These are phyloP conservation scores for Tulasnella sp. DNA, from an alignment of 768 basidiomycete species.

Conservation along the genomic window DNA sequence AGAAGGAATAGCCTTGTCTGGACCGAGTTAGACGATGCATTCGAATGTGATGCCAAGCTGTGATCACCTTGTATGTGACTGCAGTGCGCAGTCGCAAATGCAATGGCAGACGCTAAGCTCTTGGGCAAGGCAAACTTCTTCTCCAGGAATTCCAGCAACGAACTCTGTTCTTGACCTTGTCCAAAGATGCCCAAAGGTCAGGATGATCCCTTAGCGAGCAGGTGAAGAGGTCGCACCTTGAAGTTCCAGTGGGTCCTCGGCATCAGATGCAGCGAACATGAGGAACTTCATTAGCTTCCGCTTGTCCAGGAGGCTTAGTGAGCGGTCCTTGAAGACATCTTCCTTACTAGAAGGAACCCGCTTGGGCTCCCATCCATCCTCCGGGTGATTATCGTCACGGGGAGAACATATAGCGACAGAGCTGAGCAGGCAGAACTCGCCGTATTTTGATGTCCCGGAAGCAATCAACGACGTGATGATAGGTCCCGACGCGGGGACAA, in stretches of 20 bases:
- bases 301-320: conserved; percentile 71
- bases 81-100: conserved; percentile 70
- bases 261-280: conserved; percentile 65
- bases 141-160: conserved; percentile 55
- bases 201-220: neutral
- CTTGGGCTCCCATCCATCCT: conserved; percentile 28
- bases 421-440: conserved; percentile 78
- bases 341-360: conserved; percentile 85
- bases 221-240: conserved; percentile 23
- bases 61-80: conserved; percentile 41
- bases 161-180: conserved; percentile 39
- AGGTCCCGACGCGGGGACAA: conserved; percentile 70
- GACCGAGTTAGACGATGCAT: neutral
- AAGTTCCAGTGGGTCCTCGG: conserved; percentile 37
- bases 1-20: conserved; percentile 57
- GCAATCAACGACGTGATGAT: conserved; percentile 66
- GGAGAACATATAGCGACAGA: conserved; percentile 48
- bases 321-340: conserved; percentile 79
- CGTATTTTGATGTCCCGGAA: conserved; percentile 82
- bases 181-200: conserved; percentile 26
- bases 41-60: neutral
- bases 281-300: conserved; percentile 86
- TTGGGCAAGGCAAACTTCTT: conserved; percentile 51
- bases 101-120: conserved; percentile 47
- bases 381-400: conserved; percentile 18